phyloP scores from a whole-genome alignment of 2,329 filamentous ascomycete species.

The Chrysosphaeria jannelii region DNA sequence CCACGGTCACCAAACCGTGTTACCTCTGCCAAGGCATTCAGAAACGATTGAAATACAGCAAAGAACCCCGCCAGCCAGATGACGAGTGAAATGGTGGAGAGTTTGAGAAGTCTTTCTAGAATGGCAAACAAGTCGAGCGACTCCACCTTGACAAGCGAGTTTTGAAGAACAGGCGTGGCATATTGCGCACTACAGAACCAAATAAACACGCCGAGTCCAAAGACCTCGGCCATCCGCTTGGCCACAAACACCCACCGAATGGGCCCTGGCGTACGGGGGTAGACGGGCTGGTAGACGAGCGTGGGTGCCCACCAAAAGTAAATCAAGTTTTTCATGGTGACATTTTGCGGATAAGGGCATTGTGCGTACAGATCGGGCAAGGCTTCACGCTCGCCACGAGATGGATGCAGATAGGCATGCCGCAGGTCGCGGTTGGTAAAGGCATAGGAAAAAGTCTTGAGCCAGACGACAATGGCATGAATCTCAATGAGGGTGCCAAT shows the following conservation, averaged over 20 bases:
- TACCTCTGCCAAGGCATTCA: slow-evolving; percentile 78
- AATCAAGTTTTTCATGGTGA: slow-evolving; percentile 59
- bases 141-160: slow-evolving; percentile 68
- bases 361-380: slow-evolving; percentile 55
- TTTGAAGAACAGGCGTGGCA: slow-evolving; percentile 62
- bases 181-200: slow-evolving; percentile 93
- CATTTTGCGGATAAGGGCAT: slow-evolving; percentile 74
- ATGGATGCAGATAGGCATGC: slow-evolving; percentile 61
- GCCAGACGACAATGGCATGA: slow-evolving; percentile 82
- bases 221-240: slow-evolving; percentile 53
- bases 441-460: slow-evolving; percentile 87
- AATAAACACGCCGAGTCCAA: slow-evolving; percentile 59
- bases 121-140: slow-evolving; percentile 56
- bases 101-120: slow-evolving; percentile 68
- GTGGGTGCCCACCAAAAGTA: slow-evolving; percentile 99
- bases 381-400: slow-evolving; percentile 29
- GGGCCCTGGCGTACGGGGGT: slow-evolving; percentile 42
- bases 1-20: slow-evolving; percentile 74
- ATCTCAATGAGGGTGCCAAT: slow-evolving; percentile 77
- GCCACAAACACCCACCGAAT: slow-evolving; percentile 71
- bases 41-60: slow-evolving; percentile 70
- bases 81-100: slow-evolving; percentile 79
- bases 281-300: slow-evolving; percentile 85
- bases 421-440: slow-evolving; percentile 89
- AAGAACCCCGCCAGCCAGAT: slow-evolving; percentile 98